Conservation (phyloP, 306 rosid genomes). For the Parietaria judaica region DNA sequence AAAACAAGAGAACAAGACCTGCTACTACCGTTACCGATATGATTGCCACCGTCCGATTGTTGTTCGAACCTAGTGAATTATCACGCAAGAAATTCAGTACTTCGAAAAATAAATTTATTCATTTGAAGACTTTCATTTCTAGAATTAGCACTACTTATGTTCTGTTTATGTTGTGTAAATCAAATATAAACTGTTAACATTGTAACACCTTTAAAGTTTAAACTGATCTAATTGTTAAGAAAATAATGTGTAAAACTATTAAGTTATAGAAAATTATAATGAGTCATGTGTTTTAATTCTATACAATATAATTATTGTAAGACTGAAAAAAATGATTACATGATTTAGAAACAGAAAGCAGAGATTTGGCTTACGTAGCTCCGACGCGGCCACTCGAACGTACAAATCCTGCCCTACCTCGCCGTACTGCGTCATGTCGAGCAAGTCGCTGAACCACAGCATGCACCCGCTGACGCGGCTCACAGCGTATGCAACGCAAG, state of each 20-base stretch:
- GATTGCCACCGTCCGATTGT: background rate
- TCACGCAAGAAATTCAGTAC: background rate
- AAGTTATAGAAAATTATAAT: background rate
- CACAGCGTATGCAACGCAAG: conserved; percentile 29
- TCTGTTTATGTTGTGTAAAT: too few relatives aligned
- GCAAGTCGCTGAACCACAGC: conserved; percentile 29
- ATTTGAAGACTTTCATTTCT: too few relatives aligned
- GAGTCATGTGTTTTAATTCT: background rate
- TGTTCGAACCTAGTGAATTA: background rate
- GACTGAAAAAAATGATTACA: background rate
- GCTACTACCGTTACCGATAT: background rate
- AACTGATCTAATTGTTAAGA: too few relatives aligned
- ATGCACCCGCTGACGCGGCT: conserved; percentile 38
- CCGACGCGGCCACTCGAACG: conserved; percentile 30
- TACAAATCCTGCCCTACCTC: conserved; percentile 36
- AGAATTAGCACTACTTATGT: too few relatives aligned
- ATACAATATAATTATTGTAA: background rate
- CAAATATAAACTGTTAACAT: too few relatives aligned
- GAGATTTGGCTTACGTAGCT: conserved; percentile 17
- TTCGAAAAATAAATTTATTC: background rate
- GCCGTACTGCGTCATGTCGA: conserved; percentile 14
- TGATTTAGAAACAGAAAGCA: background rate
- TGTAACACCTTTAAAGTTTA: too few relatives aligned
- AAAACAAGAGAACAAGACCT: background rate
- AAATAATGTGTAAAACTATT: too few relatives aligned